Evolutionary conservation across 78 protist genomes (phyloP).

Genomic region (Pelomyxa schiedti): DNA sequence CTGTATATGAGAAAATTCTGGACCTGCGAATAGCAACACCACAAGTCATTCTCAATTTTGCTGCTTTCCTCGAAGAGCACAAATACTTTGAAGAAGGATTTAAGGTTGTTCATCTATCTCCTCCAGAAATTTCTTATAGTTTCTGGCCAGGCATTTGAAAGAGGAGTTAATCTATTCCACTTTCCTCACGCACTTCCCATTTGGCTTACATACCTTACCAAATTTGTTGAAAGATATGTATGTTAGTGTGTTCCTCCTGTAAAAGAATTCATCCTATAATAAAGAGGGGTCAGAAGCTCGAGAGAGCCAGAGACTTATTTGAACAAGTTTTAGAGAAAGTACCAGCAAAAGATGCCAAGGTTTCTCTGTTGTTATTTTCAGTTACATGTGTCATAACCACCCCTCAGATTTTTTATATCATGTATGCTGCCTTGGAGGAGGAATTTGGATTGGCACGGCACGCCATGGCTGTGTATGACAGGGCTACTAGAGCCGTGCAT

Average conservation of each 20-base stretch:
- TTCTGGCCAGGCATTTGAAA: constrained; percentile 72
- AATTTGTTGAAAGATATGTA: constrained; percentile 81
- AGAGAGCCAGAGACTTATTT: constrained; percentile 90
- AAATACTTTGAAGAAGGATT: constrained; percentile 82
- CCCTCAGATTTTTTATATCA: constrained; percentile 45
- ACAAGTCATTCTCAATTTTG: constrained; percentile 80
- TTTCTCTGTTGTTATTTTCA: no score
- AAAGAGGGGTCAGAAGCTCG: constrained; percentile 64
- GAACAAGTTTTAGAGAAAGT: constrained; percentile 72
- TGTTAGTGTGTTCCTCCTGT: constrained; percentile 4
- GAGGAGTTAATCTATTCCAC: constrained; percentile 70
- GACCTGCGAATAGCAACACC: constrained; percentile 83
- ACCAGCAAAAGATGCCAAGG: constrained; percentile 52
- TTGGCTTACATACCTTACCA: constrained; percentile 81
- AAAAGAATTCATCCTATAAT: neutral
- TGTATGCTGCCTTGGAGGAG: constrained; percentile 70
- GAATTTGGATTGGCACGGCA: constrained; percentile 79
- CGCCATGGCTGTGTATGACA: constrained; percentile 82
- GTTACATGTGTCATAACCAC: no score
- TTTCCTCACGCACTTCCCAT: constrained; percentile 75
- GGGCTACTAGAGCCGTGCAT: constrained; percentile 54
- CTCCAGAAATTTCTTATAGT: neutral
- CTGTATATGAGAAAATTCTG: constrained; percentile 63
- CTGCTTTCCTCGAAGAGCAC: constrained; percentile 72
- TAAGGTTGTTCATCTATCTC: neutral